Percentiles rank a stretch among this genome's conserved stretches.
Evolutionary conservation across 192 early-diverging fungal genomes (phyloP).

Genomic region (Entomortierella chlamydospora): DNA sequence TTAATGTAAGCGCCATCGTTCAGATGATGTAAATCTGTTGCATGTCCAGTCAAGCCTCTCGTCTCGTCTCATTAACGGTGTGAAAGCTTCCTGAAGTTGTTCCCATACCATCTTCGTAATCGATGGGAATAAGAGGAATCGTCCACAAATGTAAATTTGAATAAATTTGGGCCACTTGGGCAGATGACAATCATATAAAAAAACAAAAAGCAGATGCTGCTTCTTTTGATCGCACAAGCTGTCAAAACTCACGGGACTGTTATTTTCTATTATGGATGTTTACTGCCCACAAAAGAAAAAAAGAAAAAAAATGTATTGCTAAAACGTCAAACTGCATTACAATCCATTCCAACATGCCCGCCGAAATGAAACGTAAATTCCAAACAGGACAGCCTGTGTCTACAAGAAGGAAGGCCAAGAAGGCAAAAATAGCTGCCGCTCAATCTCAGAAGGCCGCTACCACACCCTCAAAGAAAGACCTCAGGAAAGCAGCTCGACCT

Average conservation of each 20-base stretch:
- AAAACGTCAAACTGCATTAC: not conserved
- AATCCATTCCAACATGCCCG: constrained; percentile 6
- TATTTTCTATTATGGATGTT: constrained; percentile 6
- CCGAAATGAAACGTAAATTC: constrained; percentile 43
- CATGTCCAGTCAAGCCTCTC: no score
- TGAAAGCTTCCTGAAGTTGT: no score
- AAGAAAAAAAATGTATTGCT: not conserved
- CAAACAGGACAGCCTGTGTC: constrained; percentile 47
- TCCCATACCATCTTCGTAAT: no score
- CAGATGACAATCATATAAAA: no score
- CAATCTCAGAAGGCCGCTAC: constrained; percentile 13
- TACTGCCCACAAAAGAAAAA: not conserved
- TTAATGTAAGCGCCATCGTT: no score
- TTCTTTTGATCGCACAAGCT: no score
- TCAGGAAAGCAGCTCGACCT: constrained; percentile 23
- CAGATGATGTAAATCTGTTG: no score
- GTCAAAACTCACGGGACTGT: not conserved
- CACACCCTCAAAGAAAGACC: constrained; percentile 39
- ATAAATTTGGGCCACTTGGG: no score
- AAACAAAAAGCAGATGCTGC: no score
- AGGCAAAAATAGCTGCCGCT: constrained; percentile 25
- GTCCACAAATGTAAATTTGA: no score
- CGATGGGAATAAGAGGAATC: no score
- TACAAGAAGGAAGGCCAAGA: constrained; percentile 50
- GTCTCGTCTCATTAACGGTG: no score